phyloP scores from a whole-genome alignment of 2,329 filamentous ascomycete species.

The Blastomyces gilchristii region DNA sequence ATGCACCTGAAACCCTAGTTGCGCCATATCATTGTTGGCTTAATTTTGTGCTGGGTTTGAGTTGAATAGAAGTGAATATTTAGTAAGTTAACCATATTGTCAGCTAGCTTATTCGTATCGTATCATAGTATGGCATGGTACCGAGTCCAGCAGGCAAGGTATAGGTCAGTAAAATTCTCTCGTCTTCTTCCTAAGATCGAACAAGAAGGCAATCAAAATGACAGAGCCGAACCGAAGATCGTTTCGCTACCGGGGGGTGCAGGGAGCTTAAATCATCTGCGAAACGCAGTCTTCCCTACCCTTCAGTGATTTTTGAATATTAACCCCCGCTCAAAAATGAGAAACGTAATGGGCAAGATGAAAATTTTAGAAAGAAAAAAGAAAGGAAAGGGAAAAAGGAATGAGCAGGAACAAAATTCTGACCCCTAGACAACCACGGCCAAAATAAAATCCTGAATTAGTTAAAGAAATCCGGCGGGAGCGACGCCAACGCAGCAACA shows the following conservation, averaged over 20 bases:
- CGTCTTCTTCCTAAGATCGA: neutral
- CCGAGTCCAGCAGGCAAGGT: neutral
- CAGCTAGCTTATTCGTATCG: neutral
- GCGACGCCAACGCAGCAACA: slow-evolving; percentile 31
- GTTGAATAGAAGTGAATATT: neutral
- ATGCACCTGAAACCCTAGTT: neutral
- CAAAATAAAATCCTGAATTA: slow-evolving; percentile 13
- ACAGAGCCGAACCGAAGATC: neutral
- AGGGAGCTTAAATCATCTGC: neutral
- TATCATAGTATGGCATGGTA: neutral
- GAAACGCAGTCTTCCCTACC: neutral
- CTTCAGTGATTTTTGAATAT: too few species aligned
- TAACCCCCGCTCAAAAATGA: neutral
- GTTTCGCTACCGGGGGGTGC: neutral
- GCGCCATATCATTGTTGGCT: neutral
- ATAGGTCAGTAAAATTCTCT: neutral
- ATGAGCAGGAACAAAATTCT: too few species aligned
- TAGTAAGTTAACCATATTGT: neutral
- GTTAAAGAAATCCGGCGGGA: slow-evolving; percentile 36
- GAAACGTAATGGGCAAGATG: neutral
- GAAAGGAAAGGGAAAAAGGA: neutral
- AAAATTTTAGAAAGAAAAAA: neutral
- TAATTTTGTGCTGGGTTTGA: neutral
- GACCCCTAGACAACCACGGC: too few species aligned
- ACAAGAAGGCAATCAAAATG: neutral